These are phyloP conservation scores for Drechslerella dactyloides DNA, from an alignment of 2,329 filamentous ascomycete species.

Conservation along the genomic window DNA sequence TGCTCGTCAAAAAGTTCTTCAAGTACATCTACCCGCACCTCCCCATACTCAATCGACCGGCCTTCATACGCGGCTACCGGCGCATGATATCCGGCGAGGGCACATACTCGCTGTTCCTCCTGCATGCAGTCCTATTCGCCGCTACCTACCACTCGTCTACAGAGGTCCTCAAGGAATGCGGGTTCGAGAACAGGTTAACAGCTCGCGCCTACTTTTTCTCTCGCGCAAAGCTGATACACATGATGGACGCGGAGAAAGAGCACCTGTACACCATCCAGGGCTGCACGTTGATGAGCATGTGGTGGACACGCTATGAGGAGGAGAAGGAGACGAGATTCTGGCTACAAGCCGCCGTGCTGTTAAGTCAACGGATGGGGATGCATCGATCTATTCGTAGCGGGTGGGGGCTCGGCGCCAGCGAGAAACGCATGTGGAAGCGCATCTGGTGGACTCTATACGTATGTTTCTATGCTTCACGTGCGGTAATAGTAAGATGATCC, in stretches of 20 bases:
- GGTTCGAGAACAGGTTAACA: constrained; percentile 43
- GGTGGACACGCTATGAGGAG: constrained; percentile 48
- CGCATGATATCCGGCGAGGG: constrained; percentile 47
- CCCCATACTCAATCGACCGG: constrained; percentile 38
- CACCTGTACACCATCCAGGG: constrained; percentile 47
- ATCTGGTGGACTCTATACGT: constrained; percentile 51
- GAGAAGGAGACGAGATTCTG: constrained; percentile 49
- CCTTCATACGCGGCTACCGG: constrained; percentile 45
- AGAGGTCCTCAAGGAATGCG: constrained; percentile 42
- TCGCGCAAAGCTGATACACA: constrained; percentile 40
- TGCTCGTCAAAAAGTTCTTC: constrained; percentile 42
- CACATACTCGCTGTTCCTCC: constrained; percentile 35
- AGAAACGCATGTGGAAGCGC: constrained; percentile 47
- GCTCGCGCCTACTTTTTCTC: constrained; percentile 50
- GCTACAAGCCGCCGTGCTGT: constrained; percentile 38
- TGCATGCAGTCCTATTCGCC: constrained; percentile 40
- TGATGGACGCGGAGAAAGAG: constrained; percentile 50
- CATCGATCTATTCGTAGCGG: constrained; percentile 40
- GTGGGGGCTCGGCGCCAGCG: constrained; percentile 45
- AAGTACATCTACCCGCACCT: constrained; percentile 47
- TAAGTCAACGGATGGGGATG: constrained; percentile 50
- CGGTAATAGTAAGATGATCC: background rate
- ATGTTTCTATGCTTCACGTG: constrained; percentile 9
- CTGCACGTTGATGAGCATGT: constrained; percentile 47
- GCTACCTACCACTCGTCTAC: constrained; percentile 30